phyloP scores from a whole-genome alignment of 805 yeast genomes.

The Spathaspora arborariae region DNA sequence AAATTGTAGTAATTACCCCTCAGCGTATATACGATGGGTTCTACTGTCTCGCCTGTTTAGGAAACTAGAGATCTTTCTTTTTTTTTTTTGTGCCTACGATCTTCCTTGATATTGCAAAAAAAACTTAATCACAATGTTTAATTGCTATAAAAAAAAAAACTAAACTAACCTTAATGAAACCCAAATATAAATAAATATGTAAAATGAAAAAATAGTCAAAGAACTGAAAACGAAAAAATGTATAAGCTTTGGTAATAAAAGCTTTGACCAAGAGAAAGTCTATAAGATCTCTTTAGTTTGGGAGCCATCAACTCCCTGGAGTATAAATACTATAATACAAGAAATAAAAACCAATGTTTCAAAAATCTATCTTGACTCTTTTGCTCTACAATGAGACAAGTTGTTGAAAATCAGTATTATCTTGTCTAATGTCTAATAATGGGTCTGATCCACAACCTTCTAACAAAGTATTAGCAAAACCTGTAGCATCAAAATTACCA shows the following conservation, averaged over 20 bases:
- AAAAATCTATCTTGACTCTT: no score
- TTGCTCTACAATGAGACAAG: constrained; percentile 1
- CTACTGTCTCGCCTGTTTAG: no score
- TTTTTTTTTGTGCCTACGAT: no score
- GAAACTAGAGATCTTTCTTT: no score
- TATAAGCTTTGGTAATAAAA: not conserved
- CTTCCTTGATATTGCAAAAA: no score
- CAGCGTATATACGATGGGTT: no score
- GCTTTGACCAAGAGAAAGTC: no score
- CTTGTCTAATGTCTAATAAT: constrained; percentile 20
- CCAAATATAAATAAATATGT: not conserved
- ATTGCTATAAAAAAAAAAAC: not conserved
- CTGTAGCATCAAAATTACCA: constrained; percentile 4
- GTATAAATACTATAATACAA: not conserved
- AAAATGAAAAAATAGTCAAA: not conserved
- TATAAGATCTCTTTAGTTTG: no score
- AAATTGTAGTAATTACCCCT: no score
- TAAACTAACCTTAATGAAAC: not conserved
- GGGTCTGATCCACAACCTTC: constrained; percentile 18
- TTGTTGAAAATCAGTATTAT: constrained; percentile 23
- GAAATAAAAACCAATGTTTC: no score
- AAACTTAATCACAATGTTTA: not conserved
- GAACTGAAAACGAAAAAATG: not conserved
- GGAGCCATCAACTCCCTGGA: no score
- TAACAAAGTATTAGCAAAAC: constrained; percentile 8